Conservation (phyloP, 768 basidiomycete species). For the Xerocomus brunneocitrinus region DNA sequence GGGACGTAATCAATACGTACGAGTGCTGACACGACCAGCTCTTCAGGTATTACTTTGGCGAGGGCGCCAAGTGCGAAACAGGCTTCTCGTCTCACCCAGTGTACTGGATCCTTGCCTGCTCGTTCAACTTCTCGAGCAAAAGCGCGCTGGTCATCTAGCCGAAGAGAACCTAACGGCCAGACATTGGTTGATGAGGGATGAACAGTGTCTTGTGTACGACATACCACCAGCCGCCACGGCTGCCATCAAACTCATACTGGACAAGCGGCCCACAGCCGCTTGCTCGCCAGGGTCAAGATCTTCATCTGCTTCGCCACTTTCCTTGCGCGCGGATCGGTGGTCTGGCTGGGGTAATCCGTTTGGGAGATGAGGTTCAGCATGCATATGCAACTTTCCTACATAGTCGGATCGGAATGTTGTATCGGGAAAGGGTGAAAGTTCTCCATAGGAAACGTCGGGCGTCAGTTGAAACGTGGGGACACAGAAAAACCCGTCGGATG, state of each 20-base stretch:
- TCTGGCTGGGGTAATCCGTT: constrained; percentile 18
- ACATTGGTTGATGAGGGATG: constrained; percentile 4
- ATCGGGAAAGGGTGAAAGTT: constrained; percentile 11
- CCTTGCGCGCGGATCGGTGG: constrained; percentile 12
- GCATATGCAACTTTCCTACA: constrained; percentile 5
- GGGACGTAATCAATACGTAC: constrained; percentile 36
- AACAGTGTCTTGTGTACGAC: constrained; percentile 22
- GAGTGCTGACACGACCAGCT: constrained; percentile 59
- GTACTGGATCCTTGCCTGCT: constrained; percentile 58
- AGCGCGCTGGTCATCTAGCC: constrained; percentile 50
- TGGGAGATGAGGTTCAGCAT: constrained; percentile 6
- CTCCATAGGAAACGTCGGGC: constrained; percentile 12
- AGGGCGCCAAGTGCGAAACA: constrained; percentile 85
- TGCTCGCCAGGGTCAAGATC: constrained; percentile 53
- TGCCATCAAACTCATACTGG: constrained; percentile 92
- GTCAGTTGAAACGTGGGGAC: constrained; percentile 15
- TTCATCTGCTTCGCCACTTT: constrained; percentile 32
- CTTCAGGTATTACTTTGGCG: constrained; percentile 80
- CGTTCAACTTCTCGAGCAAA: constrained; percentile 76
- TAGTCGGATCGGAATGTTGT: constrained; percentile 16
- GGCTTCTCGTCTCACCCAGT: constrained; percentile 82
- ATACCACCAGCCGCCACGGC: constrained; percentile 76
- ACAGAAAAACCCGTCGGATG: constrained; percentile 12
- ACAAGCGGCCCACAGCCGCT: constrained; percentile 78
- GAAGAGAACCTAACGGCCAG: constrained; percentile 44